Evolutionary conservation across 257 asterid species (phyloP).

Genomic region (Solanum pennellii): DNA sequence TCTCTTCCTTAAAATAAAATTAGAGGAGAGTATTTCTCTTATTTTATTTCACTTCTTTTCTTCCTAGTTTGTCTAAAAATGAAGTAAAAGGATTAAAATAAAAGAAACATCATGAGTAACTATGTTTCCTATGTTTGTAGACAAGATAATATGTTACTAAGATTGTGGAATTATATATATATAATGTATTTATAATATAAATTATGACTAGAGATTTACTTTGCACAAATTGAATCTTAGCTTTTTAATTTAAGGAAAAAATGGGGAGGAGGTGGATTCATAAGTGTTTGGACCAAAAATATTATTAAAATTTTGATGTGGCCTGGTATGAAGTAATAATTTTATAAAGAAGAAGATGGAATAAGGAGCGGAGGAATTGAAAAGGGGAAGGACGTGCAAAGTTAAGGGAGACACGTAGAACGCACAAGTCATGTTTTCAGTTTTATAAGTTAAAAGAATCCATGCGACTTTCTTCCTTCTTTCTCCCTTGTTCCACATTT

Average conservation of each 20-base stretch:
- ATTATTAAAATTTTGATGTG: not conserved
- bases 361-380: not conserved
- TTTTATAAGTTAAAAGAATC: not conserved
- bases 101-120: not conserved
- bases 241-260: not conserved
- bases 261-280: not conserved
- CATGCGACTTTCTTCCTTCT: not conserved
- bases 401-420: not conserved
- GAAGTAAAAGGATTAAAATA: not conserved
- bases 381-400: not conserved
- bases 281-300: not conserved
- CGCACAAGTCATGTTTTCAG: not conserved
- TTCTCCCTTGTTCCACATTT: not conserved
- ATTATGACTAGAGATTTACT: not conserved
- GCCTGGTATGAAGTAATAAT: not conserved
- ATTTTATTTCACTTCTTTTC: not conserved
- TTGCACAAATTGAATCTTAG: not conserved
- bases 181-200: not conserved
- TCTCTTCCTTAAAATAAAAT: not conserved
- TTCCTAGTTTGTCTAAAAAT: not conserved
- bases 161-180: no score
- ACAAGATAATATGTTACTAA: not conserved
- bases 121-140: not conserved
- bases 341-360: not conserved
- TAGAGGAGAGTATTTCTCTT: not conserved